Evolutionary conservation across 208 protist species (phyloP).

Genomic region (Trypanosoma lewisi): DNA sequence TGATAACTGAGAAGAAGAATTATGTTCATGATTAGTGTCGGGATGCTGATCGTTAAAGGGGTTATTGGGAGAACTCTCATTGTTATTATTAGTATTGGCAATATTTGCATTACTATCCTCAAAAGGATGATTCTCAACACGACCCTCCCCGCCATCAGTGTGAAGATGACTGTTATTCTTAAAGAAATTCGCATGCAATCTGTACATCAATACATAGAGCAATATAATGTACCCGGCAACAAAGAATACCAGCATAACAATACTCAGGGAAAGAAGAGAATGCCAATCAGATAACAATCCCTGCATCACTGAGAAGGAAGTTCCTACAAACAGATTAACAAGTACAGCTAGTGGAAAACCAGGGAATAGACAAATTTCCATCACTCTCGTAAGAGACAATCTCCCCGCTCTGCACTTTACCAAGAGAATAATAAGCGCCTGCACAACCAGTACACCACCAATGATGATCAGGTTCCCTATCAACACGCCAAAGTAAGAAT

Average conservation of each 20-base stretch:
- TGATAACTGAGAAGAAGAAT: too few species aligned
- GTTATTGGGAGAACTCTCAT: too few species aligned
- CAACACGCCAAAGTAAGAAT: conserved; percentile 11
- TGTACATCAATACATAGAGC: conserved; percentile 1
- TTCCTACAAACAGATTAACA: conserved; percentile 13
- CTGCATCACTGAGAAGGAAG: conserved; percentile 11
- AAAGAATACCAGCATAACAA: conserved; percentile 14
- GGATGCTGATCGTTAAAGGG: too few species aligned
- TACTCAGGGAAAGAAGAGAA: background rate
- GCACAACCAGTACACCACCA: conserved; percentile 3
- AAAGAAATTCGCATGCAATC: too few species aligned
- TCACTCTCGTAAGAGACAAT: background rate
- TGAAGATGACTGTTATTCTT: too few species aligned
- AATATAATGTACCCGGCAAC: background rate
- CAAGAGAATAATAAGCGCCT: background rate
- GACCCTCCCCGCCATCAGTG: too few species aligned
- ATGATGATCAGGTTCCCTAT: conserved; percentile 12
- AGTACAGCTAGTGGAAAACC: conserved; percentile 3
- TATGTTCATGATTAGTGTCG: too few species aligned
- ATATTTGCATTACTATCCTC: background rate
- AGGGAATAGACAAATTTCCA: background rate
- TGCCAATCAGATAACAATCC: background rate
- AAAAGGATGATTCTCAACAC: background rate
- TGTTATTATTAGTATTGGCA: background rate
- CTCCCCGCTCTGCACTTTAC: background rate